These are phyloP conservation scores for Sporobolomyces roseus DNA, from an alignment of 768 basidiomycete species.

Conservation along the genomic window DNA sequence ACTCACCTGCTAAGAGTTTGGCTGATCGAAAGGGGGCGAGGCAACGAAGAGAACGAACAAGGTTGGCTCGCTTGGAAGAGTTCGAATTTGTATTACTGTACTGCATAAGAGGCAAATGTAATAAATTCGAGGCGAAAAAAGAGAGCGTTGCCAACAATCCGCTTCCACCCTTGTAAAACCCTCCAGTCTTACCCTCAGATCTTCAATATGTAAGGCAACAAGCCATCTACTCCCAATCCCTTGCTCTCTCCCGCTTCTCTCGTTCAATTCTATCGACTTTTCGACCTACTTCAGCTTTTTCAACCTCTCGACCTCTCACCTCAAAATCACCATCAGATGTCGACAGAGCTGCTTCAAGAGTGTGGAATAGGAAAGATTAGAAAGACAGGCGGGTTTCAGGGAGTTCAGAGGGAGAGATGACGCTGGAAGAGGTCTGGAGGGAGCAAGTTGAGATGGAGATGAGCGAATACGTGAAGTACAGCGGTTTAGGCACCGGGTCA, in stretches of 20 bases:
- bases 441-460: too few species aligned
- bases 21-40: slow-evolving; percentile 11
- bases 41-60: slow-evolving; percentile 9
- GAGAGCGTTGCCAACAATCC: not conserved
- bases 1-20: slow-evolving; percentile 26
- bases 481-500: too few species aligned
- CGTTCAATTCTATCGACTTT: not conserved
- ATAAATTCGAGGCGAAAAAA: not conserved
- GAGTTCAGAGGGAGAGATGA: too few species aligned
- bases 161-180: not conserved
- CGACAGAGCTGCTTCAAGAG: not conserved
- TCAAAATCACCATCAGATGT: too few species aligned
- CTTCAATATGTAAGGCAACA: slow-evolving; percentile 22
- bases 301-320: slow-evolving; percentile 8
- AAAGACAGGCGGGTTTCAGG: too few species aligned
- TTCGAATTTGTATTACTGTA: too few species aligned
- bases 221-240: not conserved
- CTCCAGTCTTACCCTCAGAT: slow-evolving; percentile 14
- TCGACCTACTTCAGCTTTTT: slow-evolving; percentile 4
- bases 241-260: too few species aligned
- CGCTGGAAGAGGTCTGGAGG: too few species aligned
- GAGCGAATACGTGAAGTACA: too few species aligned
- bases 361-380: not conserved
- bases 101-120: too few species aligned
- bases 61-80: too few species aligned